Percentiles rank a stretch among this genome's conserved stretches.
Conservation (phyloP, 2,329 filamentous ascomycete genomes). For the Talaromyces sp. region DNA sequence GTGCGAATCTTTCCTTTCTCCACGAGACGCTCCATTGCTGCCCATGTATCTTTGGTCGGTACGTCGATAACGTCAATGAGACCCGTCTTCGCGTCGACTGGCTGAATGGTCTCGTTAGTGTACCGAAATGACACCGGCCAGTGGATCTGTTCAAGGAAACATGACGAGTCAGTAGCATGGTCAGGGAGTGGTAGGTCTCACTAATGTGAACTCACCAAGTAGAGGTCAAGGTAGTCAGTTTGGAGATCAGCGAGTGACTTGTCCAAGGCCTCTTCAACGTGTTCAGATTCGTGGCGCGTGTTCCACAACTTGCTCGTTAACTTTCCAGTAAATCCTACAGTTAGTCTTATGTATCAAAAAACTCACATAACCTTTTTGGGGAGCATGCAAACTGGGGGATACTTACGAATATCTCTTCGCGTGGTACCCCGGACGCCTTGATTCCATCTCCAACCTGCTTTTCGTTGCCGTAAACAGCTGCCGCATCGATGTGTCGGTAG, state of each 20-base stretch:
- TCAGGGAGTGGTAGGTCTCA: not conserved
- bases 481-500: slow-evolving; percentile 42
- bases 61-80: slow-evolving; percentile 19
- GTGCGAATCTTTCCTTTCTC: slow-evolving; percentile 55
- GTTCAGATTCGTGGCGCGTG: slow-evolving; percentile 46
- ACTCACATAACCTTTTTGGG: slow-evolving; percentile 7
- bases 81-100: slow-evolving; percentile 17
- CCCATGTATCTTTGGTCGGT: slow-evolving; percentile 48
- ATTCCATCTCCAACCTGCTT: slow-evolving; percentile 27
- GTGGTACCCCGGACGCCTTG: slow-evolving; percentile 29
- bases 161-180: not conserved
- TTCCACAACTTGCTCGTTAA: slow-evolving; percentile 59
- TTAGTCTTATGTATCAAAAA: not conserved
- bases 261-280: slow-evolving; percentile 48
- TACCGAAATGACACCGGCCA: slow-evolving; percentile 30
- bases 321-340: slow-evolving; percentile 18
- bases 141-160: slow-evolving; percentile 29
- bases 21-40: slow-evolving; percentile 56
- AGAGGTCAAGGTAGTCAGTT: slow-evolving; percentile 52
- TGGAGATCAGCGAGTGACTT: slow-evolving; percentile 48
- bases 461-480: slow-evolving; percentile 35
- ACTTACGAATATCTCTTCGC: slow-evolving; percentile 29
- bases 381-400: too few relatives aligned
- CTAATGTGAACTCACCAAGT: slow-evolving; percentile 16
- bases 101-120: slow-evolving; percentile 14